Evolutionary conservation across 768 basidiomycete species (phyloP).

Genomic region (Trametes coccinea): DNA sequence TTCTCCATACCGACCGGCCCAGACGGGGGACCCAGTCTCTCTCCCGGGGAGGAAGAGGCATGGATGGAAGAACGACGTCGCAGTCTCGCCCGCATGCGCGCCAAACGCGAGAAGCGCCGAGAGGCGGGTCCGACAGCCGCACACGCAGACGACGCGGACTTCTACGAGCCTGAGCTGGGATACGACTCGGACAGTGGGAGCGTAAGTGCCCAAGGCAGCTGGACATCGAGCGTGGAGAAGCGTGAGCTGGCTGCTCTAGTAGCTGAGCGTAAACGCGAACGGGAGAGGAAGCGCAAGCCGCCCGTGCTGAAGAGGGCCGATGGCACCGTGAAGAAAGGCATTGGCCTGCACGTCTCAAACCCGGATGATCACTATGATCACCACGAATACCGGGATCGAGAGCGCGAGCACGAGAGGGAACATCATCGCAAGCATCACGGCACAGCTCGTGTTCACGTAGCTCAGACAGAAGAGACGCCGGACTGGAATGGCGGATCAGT

Average conservation of each 20-base stretch:
- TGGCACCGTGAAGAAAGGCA: background rate
- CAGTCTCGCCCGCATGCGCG: slow-evolving; percentile 37
- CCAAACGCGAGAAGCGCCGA: slow-evolving; percentile 32
- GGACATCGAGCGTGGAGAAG: slow-evolving; percentile 20
- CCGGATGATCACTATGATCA: slow-evolving; percentile 19
- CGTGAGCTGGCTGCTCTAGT: slow-evolving; percentile 2
- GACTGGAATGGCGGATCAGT: slow-evolving; percentile 6
- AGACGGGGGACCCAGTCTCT: slow-evolving; percentile 6
- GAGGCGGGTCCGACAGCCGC: slow-evolving; percentile 13
- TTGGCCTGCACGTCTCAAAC: slow-evolving; percentile 24
- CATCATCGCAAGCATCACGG: slow-evolving; percentile 9
- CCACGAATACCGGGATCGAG: background rate
- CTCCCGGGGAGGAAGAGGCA: slow-evolving; percentile 31
- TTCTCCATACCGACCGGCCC: slow-evolving; percentile 14
- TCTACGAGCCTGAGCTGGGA: slow-evolving; percentile 18
- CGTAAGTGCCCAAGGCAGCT: slow-evolving; percentile 19
- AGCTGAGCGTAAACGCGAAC: background rate
- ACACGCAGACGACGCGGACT: background rate
- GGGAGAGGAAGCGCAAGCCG: background rate
- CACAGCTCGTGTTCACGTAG: slow-evolving; percentile 7
- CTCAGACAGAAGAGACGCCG: background rate
- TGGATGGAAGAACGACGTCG: slow-evolving; percentile 42
- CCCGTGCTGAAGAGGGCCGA: background rate
- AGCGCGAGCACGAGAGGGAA: slow-evolving; percentile 2
- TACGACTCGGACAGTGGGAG: slow-evolving; percentile 23